Base-by-base conservation (phyloP, 257 asterid species). In the Penstemon davidsonii region DNA sequence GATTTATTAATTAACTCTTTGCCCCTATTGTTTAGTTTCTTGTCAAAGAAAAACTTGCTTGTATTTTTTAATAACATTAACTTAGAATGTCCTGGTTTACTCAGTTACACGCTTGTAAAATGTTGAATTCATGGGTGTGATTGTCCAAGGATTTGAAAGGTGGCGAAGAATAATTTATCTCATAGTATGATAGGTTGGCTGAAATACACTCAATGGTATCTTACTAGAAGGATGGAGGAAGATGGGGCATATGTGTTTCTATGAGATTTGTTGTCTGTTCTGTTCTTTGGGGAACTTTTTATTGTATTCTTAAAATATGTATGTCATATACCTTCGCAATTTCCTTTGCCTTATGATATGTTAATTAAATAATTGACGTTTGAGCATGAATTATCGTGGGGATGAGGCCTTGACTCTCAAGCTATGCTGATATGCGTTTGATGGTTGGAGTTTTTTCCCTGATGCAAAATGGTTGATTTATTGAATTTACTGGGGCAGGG, bases 401-500 rank as follows among this genome's bases (percentile, higher is more conserved):
- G 33, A 25, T 25, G 33, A 25, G 33, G 1, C 33, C 33, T 25
- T 2, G 33, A 25, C 33, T 25, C 33, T 25, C 33, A 25, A 25
- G 33, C 33, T 25, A 25, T 25, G 33, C 33, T 2, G 33, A 25
- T 25, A 25, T 25, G 33, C 33, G 33, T 25, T 25, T 25, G 33
- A 25, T 25, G 33, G 33, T 25, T 25, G 33, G 33, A 25, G 33
- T 25, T 25, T 25, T 25, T 25, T 25, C 33, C 33, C 33, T 25
- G 33, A 25, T 49, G 41, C 42, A 4, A 2, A 49, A 46, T 8
- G 33, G 13, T 74, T 43, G 62, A 42, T 47, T 46, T 60, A 45
- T 73, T 58, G 41, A 66, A 65, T 68, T 42, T 72, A 25, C 42
- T 70, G 60, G 60, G 36, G 62, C 81, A 93, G 99, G 95, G 88